These are phyloP conservation scores for Leccinum pachyderme DNA, from an alignment of 1,284 basidiomycete genomes.

Conservation along the genomic window DNA sequence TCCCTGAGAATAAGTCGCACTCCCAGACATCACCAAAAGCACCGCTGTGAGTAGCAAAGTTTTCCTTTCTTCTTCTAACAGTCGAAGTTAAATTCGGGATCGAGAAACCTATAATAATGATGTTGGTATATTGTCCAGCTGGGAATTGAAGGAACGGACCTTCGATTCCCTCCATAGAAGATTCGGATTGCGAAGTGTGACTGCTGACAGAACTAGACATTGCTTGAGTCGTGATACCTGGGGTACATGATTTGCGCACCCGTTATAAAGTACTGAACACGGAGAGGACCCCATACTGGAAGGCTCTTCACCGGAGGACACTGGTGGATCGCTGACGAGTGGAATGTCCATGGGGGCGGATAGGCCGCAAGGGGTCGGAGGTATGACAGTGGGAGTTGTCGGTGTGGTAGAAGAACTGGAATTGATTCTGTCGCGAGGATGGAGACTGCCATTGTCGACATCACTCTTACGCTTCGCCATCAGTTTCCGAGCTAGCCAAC, in stretches of 20 bases:
- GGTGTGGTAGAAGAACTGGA: not conserved
- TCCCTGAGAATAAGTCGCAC: constrained; percentile 18
- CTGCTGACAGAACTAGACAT: constrained; percentile 11
- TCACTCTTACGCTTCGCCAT: not conserved
- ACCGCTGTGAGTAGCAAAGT: constrained; percentile 13
- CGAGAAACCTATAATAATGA: constrained; percentile 8
- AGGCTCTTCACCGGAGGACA: constrained; percentile 11
- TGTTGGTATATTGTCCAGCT: not conserved
- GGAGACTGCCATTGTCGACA: not conserved
- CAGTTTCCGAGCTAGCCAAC: not conserved
- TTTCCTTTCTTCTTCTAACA: constrained; percentile 10
- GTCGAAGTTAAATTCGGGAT: not conserved
- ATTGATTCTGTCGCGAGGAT: not conserved
- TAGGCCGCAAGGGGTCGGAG: constrained; percentile 8
- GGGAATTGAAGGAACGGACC: constrained; percentile 13
- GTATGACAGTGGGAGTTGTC: constrained; percentile 11
- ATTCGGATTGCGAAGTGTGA: constrained; percentile 15
- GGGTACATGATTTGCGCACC: constrained; percentile 11
- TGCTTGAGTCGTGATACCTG: constrained; percentile 4
- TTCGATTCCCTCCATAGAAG: constrained; percentile 6
- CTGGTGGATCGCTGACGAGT: not conserved
- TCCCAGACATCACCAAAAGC: constrained; percentile 30
- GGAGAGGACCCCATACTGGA: constrained; percentile 6
- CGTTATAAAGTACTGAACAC: constrained; percentile 7
- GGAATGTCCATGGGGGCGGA: not conserved